A percentile compares a stretch with the other conserved stretches of the same genome.
Evolutionary conservation across 257 asterid genomes (phyloP).

Genomic region (Coffea canephora): DNA sequence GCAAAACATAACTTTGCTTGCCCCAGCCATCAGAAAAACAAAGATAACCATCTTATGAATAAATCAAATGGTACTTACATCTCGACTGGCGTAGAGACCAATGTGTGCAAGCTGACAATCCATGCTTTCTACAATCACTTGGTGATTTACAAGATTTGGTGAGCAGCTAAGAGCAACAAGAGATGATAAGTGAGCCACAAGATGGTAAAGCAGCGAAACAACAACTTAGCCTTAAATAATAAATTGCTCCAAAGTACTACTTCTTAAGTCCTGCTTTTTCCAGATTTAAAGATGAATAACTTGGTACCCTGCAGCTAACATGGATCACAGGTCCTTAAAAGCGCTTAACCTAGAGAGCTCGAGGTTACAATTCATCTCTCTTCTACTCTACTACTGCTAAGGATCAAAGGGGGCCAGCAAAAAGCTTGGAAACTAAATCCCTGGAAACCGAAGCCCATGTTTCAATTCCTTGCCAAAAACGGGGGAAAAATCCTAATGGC

Average conservation of each 20-base stretch:
- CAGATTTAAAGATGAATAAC: not conserved
- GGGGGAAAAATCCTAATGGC: not conserved
- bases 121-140: slow-evolving; percentile 97
- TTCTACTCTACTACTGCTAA: not conserved
- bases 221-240: not conserved
- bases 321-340: not conserved
- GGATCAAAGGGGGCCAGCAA: not conserved
- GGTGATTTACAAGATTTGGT: slow-evolving; percentile 86
- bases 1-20: not conserved
- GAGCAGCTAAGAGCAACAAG: slow-evolving; percentile 63
- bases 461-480: not conserved
- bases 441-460: not conserved
- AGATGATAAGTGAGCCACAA: slow-evolving; percentile 7
- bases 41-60: not conserved
- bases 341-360: not conserved
- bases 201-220: not conserved
- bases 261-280: not conserved
- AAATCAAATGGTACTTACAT: slow-evolving; percentile 48
- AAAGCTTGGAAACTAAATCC: not conserved
- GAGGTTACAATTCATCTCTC: not conserved
- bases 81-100: slow-evolving; percentile 87
- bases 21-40: not conserved
- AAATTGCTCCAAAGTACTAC: not conserved
- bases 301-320: not conserved
- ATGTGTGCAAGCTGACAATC: slow-evolving; percentile 83